phyloP scores from a whole-genome alignment of 2,329 filamentous ascomycete species.

The Ampelomyces quisqualis region DNA sequence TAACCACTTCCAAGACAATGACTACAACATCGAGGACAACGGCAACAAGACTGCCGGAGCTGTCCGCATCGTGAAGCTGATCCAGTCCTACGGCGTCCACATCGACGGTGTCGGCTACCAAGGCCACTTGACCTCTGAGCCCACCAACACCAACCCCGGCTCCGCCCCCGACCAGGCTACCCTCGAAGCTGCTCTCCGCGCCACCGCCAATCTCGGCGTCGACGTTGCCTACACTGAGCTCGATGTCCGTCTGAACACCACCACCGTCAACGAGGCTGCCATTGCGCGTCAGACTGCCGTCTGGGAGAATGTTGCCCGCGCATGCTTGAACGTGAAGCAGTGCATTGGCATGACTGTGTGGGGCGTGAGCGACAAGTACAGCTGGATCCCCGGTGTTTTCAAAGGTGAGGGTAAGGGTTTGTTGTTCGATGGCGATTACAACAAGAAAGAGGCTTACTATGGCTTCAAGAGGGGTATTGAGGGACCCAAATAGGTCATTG shows the following conservation, averaged over 20 bases:
- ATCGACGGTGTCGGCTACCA: constrained; percentile 67
- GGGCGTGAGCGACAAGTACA: constrained; percentile 47
- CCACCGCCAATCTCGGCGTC: constrained; percentile 55
- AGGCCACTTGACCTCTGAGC: constrained; percentile 56
- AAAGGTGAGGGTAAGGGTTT: constrained; percentile 40
- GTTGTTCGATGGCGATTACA: constrained; percentile 35
- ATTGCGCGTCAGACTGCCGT: constrained; percentile 50
- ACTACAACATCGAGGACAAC: constrained; percentile 64
- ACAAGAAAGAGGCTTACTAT: constrained; percentile 43
- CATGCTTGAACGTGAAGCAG: constrained; percentile 40
- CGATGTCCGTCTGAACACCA: constrained; percentile 57
- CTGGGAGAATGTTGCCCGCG: constrained; percentile 46
- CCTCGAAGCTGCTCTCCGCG: constrained; percentile 52
- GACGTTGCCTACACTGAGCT: constrained; percentile 65
- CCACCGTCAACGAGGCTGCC: constrained; percentile 47
- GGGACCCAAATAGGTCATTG: constrained; percentile 9
- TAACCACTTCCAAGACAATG: constrained; percentile 48
- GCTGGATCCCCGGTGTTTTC: constrained; percentile 45
- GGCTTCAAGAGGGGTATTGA: constrained; percentile 31
- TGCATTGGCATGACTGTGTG: constrained; percentile 52
- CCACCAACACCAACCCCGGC: constrained; percentile 49
- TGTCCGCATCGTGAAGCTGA: constrained; percentile 41
- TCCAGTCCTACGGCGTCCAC: constrained; percentile 46
- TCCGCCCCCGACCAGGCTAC: constrained; percentile 49
- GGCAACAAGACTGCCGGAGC: constrained; percentile 47